A percentile compares a stretch with the other conserved stretches of the same genome.
Conservation (phyloP, 2,329 filamentous ascomycete species). For the Diaporthe batatas region DNA sequence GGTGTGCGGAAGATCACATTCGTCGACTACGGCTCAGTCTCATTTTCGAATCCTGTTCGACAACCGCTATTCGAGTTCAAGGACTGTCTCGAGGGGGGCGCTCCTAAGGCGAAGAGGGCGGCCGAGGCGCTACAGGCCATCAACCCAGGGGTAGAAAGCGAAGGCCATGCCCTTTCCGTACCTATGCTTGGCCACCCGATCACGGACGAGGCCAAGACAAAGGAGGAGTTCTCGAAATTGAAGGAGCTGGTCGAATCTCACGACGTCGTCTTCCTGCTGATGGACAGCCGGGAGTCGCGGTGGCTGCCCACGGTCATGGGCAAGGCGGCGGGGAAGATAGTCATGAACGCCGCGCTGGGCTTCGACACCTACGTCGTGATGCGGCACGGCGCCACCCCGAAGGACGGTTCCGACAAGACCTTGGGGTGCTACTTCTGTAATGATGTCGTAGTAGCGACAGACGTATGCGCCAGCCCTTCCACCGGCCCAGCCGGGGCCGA, state of each 20-base stretch:
- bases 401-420: slow-evolving; percentile 70
- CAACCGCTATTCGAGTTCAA: slow-evolving; percentile 93
- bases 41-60: slow-evolving; percentile 95
- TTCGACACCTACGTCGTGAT: slow-evolving; percentile 98
- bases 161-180: slow-evolving; percentile 85
- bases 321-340: slow-evolving; percentile 91
- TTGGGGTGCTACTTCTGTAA: slow-evolving; percentile 99
- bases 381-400: slow-evolving; percentile 83
- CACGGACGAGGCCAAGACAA: slow-evolving; percentile 76
- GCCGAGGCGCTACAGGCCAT: slow-evolving; percentile 86
- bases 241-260: slow-evolving; percentile 83
- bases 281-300: slow-evolving; percentile 94
- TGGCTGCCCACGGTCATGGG: slow-evolving; percentile 98
- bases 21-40: slow-evolving; percentile 92
- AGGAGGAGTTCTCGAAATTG: slow-evolving; percentile 81
- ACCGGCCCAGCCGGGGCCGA: slow-evolving; percentile 54
- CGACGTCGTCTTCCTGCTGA: slow-evolving; percentile 94
- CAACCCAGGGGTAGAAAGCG: slow-evolving; percentile 88
- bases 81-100: slow-evolving; percentile 88
- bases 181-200: slow-evolving; percentile 97
- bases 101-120: slow-evolving; percentile 84
- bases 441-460: slow-evolving; percentile 92
- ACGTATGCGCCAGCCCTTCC: slow-evolving; percentile 66
- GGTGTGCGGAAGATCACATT: slow-evolving; percentile 96
- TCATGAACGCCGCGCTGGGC: slow-evolving; percentile 95